Conservation (phyloP, 2,329 filamentous ascomycete species). For the Penicillium griseofulvum region DNA sequence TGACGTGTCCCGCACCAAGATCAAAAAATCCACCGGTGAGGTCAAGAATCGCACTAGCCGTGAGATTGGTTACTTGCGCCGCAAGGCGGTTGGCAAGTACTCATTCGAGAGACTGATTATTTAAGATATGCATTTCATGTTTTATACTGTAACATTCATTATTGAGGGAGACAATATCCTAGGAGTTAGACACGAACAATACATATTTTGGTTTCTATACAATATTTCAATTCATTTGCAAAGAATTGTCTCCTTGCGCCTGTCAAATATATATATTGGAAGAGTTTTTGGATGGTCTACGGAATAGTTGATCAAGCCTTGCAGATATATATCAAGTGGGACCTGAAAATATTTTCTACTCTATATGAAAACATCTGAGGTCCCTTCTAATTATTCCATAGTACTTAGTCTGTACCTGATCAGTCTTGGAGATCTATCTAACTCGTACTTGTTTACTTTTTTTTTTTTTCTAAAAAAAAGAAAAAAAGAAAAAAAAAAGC, state of each 20-base stretch:
- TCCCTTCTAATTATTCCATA: too few relatives aligned
- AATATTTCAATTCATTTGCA: not conserved
- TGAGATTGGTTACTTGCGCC: conserved; percentile 74
- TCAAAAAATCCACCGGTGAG: conserved; percentile 66
- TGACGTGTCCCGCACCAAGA: conserved; percentile 46
- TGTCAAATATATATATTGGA: not conserved
- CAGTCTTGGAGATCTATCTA: not conserved
- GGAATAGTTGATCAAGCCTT: not conserved
- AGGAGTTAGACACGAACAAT: conserved; percentile 18
- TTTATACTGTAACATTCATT: conserved; percentile 19
- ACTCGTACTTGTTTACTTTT: not conserved
- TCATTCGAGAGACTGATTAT: conserved; percentile 74
- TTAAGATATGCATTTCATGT: conserved; percentile 42
- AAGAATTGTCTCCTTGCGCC: not conserved
- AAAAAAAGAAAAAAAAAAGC: not conserved
- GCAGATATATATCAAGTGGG: conserved; percentile 6
- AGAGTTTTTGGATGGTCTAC: not conserved
- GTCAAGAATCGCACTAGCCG: conserved; percentile 65
- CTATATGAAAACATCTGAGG: not conserved
- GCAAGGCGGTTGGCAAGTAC: conserved; percentile 77
- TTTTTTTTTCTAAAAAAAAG: not conserved
- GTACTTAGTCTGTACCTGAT: not conserved
- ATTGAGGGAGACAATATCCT: conserved; percentile 18
- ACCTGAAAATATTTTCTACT: not conserved
- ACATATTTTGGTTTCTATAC: not conserved